Evolutionary conservation across 345 rosid species (phyloP), one percentile per base, ranked within the genome.

Genomic region (Murraya koenigii): DNA sequence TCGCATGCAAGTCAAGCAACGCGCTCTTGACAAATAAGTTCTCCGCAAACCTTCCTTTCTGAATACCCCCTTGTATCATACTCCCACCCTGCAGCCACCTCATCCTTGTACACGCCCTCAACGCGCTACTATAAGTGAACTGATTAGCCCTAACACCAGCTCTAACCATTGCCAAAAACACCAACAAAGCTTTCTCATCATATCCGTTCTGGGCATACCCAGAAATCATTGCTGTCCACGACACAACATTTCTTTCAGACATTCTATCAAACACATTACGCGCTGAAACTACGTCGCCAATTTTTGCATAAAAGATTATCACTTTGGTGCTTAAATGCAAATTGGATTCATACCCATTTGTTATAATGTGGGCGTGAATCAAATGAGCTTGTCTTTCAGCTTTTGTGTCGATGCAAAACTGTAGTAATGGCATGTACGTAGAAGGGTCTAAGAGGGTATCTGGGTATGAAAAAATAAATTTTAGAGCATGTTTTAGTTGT

Each of bases 221-320:
- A 5, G 88, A 83, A 77, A 93, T 82, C 89, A 91, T 86, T 49
- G 84, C 90, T 1, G 91, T 91, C 97, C 94, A 93, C 26, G 97
- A 82, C 62, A 86, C 88, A 39, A 90, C 86, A 82, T 83, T 84
- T 74, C 88, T 88, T 0, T 85, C 72, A n/a, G 85, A 75, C 87
- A 93, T 88, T 88, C 80, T 77, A 71, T 81, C 93, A 62, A 93
- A 93, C 88, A 90, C 74, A 0, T 86, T 88, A 59, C 72, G 86
- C 0, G 94, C 94, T 14, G 78, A 13, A 11, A 68, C 49, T 30
- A 87, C 3, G 63, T 87, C 80, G 56, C 76, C 78, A 19, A 85
- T 74, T 75, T 83, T 84, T 22, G 58, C 15, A 17, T 90, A 89
- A 68, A 78, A 75, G 5, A 72, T 17, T 1, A 91, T 39, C 82